Evolutionary conservation across 2,329 filamentous ascomycete genomes (phyloP).

Genomic region (Alternaria solani): DNA sequence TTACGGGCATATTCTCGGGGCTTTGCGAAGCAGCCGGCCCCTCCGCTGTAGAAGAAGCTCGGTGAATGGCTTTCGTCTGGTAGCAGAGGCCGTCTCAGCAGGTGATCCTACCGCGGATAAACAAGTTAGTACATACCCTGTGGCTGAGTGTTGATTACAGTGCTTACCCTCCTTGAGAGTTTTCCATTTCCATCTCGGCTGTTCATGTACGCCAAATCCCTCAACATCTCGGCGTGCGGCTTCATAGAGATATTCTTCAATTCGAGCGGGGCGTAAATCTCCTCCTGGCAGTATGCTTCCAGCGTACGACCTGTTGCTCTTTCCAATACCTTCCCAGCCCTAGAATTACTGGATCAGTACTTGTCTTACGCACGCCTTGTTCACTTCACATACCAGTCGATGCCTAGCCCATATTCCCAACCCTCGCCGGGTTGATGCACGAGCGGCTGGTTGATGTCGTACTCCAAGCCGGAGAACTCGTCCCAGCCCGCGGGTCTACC

Average conservation of each 20-base stretch:
- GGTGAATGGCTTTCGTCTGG: neutral
- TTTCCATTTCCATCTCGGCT: neutral
- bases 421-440: neutral
- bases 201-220: neutral
- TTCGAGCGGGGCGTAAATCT: neutral
- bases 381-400: neutral
- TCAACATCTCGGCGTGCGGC: neutral
- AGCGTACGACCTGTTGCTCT: neutral
- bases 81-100: neutral
- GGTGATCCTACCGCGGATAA: neutral
- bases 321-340: neutral
- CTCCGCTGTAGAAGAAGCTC: neutral
- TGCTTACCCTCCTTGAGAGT: neutral
- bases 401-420: neutral
- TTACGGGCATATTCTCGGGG: neutral
- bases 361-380: neutral
- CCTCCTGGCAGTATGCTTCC: neutral
- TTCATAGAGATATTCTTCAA: neutral
- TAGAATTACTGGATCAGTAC: neutral
- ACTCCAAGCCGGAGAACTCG: neutral
- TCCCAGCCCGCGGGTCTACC: neutral
- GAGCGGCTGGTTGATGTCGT: neutral
- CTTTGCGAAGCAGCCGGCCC: neutral
- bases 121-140: neutral
- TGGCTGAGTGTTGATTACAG: neutral